Percentiles rank a stretch among this genome's conserved stretches.
Conservation (phyloP, 176 grass and related monocot species). For the Rhynchospora pubera region DNA sequence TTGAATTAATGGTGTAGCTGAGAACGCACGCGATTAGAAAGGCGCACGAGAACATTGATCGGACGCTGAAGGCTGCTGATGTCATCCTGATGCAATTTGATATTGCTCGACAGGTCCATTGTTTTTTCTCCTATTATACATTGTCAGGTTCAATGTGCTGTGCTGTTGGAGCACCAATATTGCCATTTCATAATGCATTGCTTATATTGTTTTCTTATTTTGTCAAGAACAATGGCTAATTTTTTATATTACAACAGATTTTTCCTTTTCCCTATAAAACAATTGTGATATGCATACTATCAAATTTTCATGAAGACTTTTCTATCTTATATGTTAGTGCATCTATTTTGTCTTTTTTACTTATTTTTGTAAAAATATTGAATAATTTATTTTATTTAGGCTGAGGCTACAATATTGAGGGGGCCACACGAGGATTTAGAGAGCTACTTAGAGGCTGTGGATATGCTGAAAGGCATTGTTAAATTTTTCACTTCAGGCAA, state of each 20-base stretch:
- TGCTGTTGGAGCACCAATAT: background rate
- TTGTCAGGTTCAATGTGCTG: background rate
- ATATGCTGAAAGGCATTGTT: slow-evolving; percentile 55
- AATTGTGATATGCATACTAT: background rate
- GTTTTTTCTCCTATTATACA: background rate
- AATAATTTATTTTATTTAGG: slow-evolving; percentile 31
- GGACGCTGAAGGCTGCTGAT: slow-evolving; percentile 57
- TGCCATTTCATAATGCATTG: background rate
- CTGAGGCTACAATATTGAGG: slow-evolving; percentile 64
- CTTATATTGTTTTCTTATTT: background rate
- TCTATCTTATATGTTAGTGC: background rate
- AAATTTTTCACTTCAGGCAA: slow-evolving; percentile 68
- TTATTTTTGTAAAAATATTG: background rate
- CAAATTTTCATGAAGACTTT: background rate
- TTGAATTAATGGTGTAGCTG: slow-evolving; percentile 34
- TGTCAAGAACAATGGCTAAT: background rate
- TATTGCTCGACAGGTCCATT: slow-evolving; percentile 48
- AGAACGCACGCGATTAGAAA: slow-evolving; percentile 72
- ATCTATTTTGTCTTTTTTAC: background rate
- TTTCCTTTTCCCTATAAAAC: background rate
- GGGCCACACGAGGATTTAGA: slow-evolving; percentile 92
- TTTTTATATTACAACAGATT: background rate
- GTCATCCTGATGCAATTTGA: slow-evolving; percentile 69
- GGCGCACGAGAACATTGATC: slow-evolving; percentile 85
- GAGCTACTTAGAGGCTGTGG: slow-evolving; percentile 73